Evolutionary conservation across 176 grass and related monocot genomes (phyloP).

Genomic region (Eragrostis curvula): DNA sequence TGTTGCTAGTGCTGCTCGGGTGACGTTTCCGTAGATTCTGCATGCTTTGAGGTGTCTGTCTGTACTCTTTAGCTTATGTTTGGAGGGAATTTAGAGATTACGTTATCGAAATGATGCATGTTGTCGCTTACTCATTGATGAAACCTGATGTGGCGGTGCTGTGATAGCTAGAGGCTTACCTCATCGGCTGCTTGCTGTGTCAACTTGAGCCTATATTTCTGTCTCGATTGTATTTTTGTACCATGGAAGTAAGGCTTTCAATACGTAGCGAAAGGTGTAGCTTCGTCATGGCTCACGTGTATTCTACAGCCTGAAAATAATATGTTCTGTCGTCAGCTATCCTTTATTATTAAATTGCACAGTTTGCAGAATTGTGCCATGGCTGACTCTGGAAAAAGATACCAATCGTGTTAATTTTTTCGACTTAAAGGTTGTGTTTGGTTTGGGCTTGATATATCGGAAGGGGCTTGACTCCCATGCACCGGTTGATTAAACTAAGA

Average conservation of each 20-base stretch:
- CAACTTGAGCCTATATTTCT: constrained; percentile 10
- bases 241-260: constrained; percentile 5
- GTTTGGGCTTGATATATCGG: not conserved
- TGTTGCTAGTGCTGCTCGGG: not conserved
- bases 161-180: constrained; percentile 21
- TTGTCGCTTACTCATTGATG: not conserved
- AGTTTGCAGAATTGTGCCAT: not conserved
- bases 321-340: not conserved
- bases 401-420: not conserved
- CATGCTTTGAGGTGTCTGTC: constrained; percentile 41
- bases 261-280: not conserved
- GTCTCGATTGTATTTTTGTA: not conserved
- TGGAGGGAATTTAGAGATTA: constrained; percentile 3
- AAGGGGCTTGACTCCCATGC: not conserved
- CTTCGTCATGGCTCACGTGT: not conserved
- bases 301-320: not conserved
- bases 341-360: constrained; percentile 1
- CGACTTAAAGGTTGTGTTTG: not conserved
- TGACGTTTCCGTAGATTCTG: constrained; percentile 35
- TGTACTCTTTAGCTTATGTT: constrained; percentile 28
- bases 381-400: not conserved
- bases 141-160: not conserved
- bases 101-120: not conserved
- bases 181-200: not conserved
- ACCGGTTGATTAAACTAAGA: not conserved